These are phyloP conservation scores for Trichoderma aggressivum DNA, from an alignment of 2,329 filamentous ascomycete species.

Conservation along the genomic window DNA sequence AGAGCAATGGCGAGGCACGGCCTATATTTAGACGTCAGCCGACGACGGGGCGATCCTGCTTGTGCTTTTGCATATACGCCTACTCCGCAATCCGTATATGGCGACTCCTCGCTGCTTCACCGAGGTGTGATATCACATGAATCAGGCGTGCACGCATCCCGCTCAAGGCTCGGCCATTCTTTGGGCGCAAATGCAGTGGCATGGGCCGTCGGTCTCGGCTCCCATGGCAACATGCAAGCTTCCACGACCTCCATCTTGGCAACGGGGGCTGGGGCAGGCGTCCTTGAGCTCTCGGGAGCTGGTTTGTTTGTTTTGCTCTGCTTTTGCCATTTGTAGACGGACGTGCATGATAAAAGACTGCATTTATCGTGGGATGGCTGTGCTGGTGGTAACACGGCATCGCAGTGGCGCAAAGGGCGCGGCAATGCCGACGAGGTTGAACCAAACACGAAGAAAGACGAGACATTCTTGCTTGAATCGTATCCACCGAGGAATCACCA, in stretches of 20 bases:
- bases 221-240: neutral
- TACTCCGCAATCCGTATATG: neutral
- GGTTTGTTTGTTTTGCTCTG: neutral
- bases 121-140: neutral
- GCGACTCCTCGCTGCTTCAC: neutral
- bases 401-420: constrained; percentile 1
- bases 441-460: neutral
- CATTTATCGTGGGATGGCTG: neutral
- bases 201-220: neutral
- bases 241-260: neutral
- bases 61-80: neutral
- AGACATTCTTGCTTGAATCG: neutral
- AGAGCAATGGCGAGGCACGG: neutral
- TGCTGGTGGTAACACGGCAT: constrained; percentile 3
- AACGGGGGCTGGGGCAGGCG: neutral
- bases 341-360: neutral
- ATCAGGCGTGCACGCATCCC: neutral
- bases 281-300: neutral
- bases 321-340: neutral
- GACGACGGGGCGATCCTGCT: neutral
- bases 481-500: neutral
- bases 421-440: neutral
- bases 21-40: constrained; percentile 13
- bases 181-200: neutral
- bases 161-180: neutral